Base-by-base conservation (phyloP, 352 stramenopile species). In the Pythium coloratum region DNA sequence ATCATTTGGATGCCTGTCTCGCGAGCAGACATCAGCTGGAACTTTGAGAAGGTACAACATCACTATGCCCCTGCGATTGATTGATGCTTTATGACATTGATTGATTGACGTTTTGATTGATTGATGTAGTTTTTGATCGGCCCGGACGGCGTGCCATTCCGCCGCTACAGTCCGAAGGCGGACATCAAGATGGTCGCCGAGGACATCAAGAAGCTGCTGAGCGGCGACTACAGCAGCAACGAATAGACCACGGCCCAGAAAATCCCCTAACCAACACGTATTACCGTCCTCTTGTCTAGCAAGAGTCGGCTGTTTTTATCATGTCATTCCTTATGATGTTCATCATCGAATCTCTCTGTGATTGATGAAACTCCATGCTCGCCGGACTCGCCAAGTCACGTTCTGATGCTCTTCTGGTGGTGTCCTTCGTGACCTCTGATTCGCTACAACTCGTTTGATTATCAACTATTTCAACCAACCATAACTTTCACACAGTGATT, bases 1-100 rank as follows among this genome's bases (percentile, higher is more conserved):
- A 81, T 93, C 66, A 90, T 91, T 53, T 93, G 84, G 84, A 93
- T 93, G 84, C 84, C 84, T 24, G 81, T 93, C 42, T 91, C 84
- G 46, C 82, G 84, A 34, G 78, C 82, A 69, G 84, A 93, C 50
- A 74, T 93, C 16, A 90, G 81, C 68, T 93, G 84, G 84, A 93
- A 91, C 69, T 93, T 93, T 75, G 84, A 93, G 68, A 91, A 93
- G 80, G 82, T 90, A 51, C 34, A 62, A 50, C 36, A 20, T 20
- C 13, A 24, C 14, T n/a, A 24, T 18, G 24, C 42, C 14, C 18
- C 12, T 46, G 34, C 18, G 46, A 16, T 59, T 14, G 40, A 46
- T n/a, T 20, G 34, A 50, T 7, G 20, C 20, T 24, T 0, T 24
- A 24, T 24, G 20, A 9, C 36, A 53, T 9, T 54, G 56, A 36